Base-by-base conservation (phyloP, 352 stramenopile genomes). In the Globisporangium paroecandrum region DNA sequence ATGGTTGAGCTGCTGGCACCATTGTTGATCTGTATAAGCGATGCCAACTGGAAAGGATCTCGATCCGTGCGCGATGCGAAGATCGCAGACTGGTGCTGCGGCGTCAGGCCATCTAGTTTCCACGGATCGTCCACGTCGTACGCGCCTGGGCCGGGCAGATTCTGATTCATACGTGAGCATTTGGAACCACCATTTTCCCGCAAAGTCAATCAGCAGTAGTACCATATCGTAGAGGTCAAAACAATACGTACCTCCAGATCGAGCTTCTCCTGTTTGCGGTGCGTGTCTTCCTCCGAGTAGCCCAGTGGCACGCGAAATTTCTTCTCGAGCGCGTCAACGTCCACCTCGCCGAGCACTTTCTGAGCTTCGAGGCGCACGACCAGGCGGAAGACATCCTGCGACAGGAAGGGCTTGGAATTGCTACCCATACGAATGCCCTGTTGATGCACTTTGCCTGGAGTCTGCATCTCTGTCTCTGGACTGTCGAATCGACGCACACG, bases 341-440 rank as follows among this genome's bases (percentile, higher is more conserved):
- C 81, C 12, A 89, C 77, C 10, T 87, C 77, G 13, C 55, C 64
- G 4, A 87, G 69, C 1, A 72, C 70, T 68, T 89, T 86, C 47
- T 91, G 81, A 1, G 71, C 68, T 38, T 93, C 85, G 7, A 93
- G 77, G 4, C 71, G 73, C 34, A 91, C 68, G 32, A 93, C 66
- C n/a, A 91, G 64, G 6, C 81, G 77, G 67, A 93, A 93, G 34
- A 90, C 76, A 24, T 93, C 85, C 43, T 75, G 77, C 41, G 85
- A 68, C 2, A 93, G 56, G 65, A 90, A 87, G 20, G 83, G 81
- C 36, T 58, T 46, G 24, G 38, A 12, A 12, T 24, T 51, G 18
- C 2, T 51, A 4, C 18, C 18, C n/a, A 24, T 18, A 20, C 38
- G 18, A 24, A 8, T 51, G 6, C 18, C 7, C 10, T 5, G 18